These are phyloP conservation scores for Neurospora sp. DNA, from an alignment of 495 filamentous ascomycete species.

Conservation along the genomic window DNA sequence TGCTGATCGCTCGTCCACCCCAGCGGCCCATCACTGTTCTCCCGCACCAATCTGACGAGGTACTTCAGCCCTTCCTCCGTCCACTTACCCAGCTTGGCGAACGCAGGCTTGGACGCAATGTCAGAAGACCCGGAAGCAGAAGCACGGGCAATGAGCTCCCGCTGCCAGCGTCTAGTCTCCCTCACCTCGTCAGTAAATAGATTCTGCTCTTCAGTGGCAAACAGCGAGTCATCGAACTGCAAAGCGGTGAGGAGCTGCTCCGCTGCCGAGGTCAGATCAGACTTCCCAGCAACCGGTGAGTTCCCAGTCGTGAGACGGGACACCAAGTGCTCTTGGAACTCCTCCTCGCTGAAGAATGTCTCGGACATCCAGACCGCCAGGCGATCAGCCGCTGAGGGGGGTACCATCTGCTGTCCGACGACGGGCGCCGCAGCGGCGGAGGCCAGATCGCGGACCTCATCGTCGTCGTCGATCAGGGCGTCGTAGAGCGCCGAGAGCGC, in stretches of 20 bases:
- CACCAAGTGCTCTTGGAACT: slow-evolving; percentile 25
- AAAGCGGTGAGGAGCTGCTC: slow-evolving; percentile 37
- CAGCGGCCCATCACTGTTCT: slow-evolving; percentile 48
- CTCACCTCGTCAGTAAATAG: slow-evolving; percentile 70
- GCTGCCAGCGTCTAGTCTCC: slow-evolving; percentile 58
- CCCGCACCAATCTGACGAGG: slow-evolving; percentile 28
- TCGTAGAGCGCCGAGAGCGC: slow-evolving; percentile 41
- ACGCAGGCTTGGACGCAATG: slow-evolving; percentile 12
- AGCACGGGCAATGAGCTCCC: slow-evolving; percentile 9
- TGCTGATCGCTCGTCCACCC: slow-evolving; percentile 67
- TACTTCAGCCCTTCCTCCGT: slow-evolving; percentile 42
- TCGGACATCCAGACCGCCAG: slow-evolving; percentile 26
- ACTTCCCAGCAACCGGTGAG: background rate
- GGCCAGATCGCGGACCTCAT: slow-evolving; percentile 64
- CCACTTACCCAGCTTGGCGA: slow-evolving; percentile 36
- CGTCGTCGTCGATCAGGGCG: slow-evolving; percentile 77
- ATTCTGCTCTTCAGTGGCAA: slow-evolving; percentile 84
- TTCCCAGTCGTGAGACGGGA: slow-evolving; percentile 20
- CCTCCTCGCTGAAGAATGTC: slow-evolving; percentile 11
- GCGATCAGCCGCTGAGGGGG: slow-evolving; percentile 28
- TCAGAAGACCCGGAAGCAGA: slow-evolving; percentile 16
- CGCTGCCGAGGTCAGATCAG: slow-evolving; percentile 29
- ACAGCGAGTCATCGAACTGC: slow-evolving; percentile 61
- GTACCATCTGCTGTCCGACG: slow-evolving; percentile 22
- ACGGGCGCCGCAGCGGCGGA: slow-evolving; percentile 37